A percentile compares a stretch with the other conserved stretches of the same genome.
Evolutionary conservation across 345 rosid species (phyloP).

Genomic region (Brassica juncea): DNA sequence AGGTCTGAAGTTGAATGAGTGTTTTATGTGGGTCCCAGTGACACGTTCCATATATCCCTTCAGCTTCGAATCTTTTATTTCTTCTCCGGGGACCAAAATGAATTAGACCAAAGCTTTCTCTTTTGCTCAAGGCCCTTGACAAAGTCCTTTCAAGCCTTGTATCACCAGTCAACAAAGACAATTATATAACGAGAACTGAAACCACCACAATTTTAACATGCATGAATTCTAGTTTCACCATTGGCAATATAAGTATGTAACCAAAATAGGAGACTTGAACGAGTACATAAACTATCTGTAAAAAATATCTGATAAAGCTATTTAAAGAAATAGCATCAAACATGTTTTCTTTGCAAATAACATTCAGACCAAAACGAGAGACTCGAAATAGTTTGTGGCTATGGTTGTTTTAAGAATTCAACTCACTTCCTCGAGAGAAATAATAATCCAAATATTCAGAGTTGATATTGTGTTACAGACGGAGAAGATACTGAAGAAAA

Average conservation of each 20-base stretch:
- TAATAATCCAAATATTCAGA: neutral
- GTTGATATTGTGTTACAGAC: constrained; percentile 17
- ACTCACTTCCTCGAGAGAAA: neutral
- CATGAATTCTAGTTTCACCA: neutral
- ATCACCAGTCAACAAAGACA: neutral
- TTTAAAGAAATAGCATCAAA: neutral
- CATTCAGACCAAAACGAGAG: neutral
- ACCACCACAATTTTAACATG: neutral
- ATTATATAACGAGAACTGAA: neutral
- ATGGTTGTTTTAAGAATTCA: neutral
- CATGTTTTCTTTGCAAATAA: neutral
- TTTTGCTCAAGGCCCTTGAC: neutral
- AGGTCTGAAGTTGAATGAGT: constrained; percentile 49
- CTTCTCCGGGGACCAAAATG: neutral
- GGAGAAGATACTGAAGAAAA: neutral
- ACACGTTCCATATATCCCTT: constrained; percentile 18
- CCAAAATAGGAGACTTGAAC: neutral
- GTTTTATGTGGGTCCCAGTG: constrained; percentile 29
- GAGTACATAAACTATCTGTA: neutral
- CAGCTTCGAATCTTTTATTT: constrained; percentile 23
- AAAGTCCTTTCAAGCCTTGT: neutral
- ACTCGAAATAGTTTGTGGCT: neutral
- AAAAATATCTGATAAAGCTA: neutral
- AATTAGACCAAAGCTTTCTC: neutral
- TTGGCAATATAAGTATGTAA: neutral